Evolutionary conservation across 306 rosid genomes (phyloP), one percentile per base, ranked within the genome.

Genomic region (Pterocarpus macrocarpus): DNA sequence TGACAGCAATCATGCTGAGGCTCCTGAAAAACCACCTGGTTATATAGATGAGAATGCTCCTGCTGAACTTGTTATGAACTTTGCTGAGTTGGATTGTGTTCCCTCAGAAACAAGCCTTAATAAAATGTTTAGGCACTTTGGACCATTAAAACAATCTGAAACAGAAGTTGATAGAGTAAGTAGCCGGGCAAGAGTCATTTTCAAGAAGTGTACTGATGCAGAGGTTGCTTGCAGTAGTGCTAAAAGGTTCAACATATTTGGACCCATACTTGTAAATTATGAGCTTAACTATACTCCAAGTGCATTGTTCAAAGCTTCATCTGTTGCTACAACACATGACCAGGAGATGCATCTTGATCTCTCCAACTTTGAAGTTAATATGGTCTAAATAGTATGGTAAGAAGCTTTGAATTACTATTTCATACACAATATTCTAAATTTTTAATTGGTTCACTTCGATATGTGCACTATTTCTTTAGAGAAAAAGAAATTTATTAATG

Each of bases 111-210:
- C 87, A 45, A 90, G 68, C 84, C 87, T 95, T 80, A 95, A 91
- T 79, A 95, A 75, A 82, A 93, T 89, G 94, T 95, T 95, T 85
- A 89, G 82, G 91, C 93, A 91, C 39, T 95, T 95, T 87, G 99
- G 99, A 76, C 94, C 98, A n/a, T 80, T 95, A 11, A 90, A 86
- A 86, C 96, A 91, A 84, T 85, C 88, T 64, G 98, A 95, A 85
- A 95, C 99, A 64, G 99, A 93, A 85, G 98, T 95, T 55, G 98
- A 93, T 82, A 86, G 92, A 44, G 87, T 91, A 80, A 90, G 91
- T 75, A 87, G 98, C 74, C 96, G 97, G 71, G 99, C 99, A 9
- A 90, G 97, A 86, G 99, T 95, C 77, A 90, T 95, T 77, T 95
- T 93, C 65, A 95, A 93, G 83, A 91, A 81, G 83, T 76, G 88